These are phyloP conservation scores for Scalesia atractyloides DNA, from an alignment of 129 eudicot species.

Conservation along the genomic window DNA sequence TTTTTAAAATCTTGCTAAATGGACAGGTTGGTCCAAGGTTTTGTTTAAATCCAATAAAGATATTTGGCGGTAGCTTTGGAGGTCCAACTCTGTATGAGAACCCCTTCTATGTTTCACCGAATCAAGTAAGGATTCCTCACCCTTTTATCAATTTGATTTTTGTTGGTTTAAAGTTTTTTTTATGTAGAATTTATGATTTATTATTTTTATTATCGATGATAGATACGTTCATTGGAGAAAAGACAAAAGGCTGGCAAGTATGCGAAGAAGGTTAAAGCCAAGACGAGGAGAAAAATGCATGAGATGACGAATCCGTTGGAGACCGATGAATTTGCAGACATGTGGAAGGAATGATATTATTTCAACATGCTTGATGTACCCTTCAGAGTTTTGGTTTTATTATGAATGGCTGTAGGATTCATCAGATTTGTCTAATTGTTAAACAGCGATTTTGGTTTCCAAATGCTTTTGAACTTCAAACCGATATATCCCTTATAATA, in stretches of 20 bases:
- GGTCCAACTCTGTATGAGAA: conserved; percentile 94
- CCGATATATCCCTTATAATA: too few species aligned
- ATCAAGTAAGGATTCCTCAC: conserved; percentile 50
- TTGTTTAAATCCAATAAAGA: conserved; percentile 87
- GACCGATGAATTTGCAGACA: conserved; percentile 78
- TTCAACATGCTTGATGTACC: background rate
- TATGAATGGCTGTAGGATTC: too few species aligned
- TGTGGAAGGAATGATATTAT: conserved; percentile 70
- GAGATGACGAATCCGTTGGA: conserved; percentile 69
- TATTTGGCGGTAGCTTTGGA: conserved; percentile 96
- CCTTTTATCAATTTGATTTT: background rate
- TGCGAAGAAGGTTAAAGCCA: conserved; percentile 90
- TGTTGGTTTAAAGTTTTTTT: too few species aligned
- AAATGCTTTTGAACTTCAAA: background rate
- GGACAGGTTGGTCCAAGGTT: conserved; percentile 96
- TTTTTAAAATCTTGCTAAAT: background rate
- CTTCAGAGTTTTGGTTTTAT: too few species aligned
- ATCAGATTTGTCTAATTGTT: background rate
- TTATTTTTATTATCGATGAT: background rate
- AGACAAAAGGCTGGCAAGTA: conserved; percentile 80
- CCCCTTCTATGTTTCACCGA: conserved; percentile 88
- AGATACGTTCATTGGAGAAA: conserved; percentile 88
- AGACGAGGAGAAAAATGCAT: conserved; percentile 82
- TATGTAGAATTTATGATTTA: background rate
- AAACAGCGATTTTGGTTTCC: background rate